Percentiles rank a stretch among this genome's conserved stretches.
Evolutionary conservation across 176 grass and related monocot genomes (phyloP).

Genomic region (Pontederia paniculata): DNA sequence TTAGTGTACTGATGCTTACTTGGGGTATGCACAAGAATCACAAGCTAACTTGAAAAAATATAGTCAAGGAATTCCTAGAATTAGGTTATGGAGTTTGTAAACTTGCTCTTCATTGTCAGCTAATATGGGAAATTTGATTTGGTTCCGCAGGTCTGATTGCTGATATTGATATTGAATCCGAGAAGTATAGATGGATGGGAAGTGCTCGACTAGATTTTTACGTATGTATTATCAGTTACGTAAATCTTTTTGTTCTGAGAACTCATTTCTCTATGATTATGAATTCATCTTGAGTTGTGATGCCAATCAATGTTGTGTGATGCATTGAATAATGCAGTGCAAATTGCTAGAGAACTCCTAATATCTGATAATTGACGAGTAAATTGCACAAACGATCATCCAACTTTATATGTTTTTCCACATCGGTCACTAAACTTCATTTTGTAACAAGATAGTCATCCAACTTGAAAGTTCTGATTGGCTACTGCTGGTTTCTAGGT

Average conservation of each 20-base stretch:
- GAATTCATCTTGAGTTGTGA: not conserved
- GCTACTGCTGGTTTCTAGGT: too few species aligned
- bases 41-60: not conserved
- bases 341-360: too few species aligned
- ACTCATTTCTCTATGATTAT: too few species aligned
- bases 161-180: slow-evolving; percentile 93
- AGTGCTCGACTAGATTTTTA: slow-evolving; percentile 85
- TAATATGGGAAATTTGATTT: slow-evolving; percentile 27
- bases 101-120: not conserved
- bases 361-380: too few species aligned
- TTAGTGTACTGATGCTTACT: slow-evolving; percentile 62
- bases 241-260: not conserved
- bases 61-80: not conserved
- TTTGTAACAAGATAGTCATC: too few species aligned
- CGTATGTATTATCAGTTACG: slow-evolving; percentile 25
- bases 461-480: too few species aligned
- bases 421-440: too few species aligned
- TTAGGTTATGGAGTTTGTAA: slow-evolving; percentile 9
- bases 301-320: not conserved
- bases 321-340: not conserved
- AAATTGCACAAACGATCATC: too few species aligned
- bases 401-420: too few species aligned
- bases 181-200: slow-evolving; percentile 99
- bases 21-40: slow-evolving; percentile 53
- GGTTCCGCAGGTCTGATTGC: slow-evolving; percentile 72